Conservation (phyloP, 768 basidiomycete genomes). For the Mycena sanguinolenta region DNA sequence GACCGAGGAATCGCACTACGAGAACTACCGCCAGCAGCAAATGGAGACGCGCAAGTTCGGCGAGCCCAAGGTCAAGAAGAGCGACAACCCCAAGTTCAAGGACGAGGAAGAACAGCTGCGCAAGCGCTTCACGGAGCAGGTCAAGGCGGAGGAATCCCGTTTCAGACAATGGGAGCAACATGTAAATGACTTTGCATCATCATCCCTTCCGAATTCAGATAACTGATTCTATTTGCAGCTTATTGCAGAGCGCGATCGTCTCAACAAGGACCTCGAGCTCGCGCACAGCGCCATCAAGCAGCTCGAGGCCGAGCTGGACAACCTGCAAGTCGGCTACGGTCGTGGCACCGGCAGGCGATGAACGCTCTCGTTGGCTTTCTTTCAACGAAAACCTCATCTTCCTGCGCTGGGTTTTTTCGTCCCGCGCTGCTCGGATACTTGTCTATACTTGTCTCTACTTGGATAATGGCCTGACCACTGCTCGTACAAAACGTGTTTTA, state of each 20-base stretch:
- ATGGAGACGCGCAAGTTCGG: constrained; percentile 99
- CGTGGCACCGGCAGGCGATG: constrained; percentile 79
- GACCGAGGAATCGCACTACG: constrained; percentile 96
- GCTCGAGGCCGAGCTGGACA: constrained; percentile 91
- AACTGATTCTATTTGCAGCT: constrained; percentile 65
- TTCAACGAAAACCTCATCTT: background rate
- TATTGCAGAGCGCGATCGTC: constrained; percentile 96
- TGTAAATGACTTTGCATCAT: constrained; percentile 63
- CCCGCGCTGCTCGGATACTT: constrained; percentile 8
- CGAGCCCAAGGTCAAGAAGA: constrained; percentile 97
- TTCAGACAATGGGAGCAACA: constrained; percentile 99
- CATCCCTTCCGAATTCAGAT: constrained; percentile 28
- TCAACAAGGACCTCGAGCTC: constrained; percentile 98
- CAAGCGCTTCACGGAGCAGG: constrained; percentile 99
- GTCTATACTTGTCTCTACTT: constrained; percentile 16
- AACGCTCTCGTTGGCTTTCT: constrained; percentile 30
- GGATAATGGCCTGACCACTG: constrained; percentile 23
- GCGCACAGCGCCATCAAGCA: constrained; percentile 94
- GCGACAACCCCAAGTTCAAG: constrained; percentile 99
- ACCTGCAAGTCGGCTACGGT: constrained; percentile 87
- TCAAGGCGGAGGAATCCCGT: constrained; percentile 97
- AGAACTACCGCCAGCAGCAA: constrained; percentile 97
- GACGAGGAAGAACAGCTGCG: constrained; percentile 98
- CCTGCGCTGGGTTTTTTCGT: constrained; percentile 1
- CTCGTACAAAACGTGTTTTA: constrained; percentile 33